A percentile compares a stretch with the other conserved stretches of the same genome.
phyloP scores from a whole-genome alignment of 2,329 filamentous ascomycete genomes.

The Trichoderma sp. region DNA sequence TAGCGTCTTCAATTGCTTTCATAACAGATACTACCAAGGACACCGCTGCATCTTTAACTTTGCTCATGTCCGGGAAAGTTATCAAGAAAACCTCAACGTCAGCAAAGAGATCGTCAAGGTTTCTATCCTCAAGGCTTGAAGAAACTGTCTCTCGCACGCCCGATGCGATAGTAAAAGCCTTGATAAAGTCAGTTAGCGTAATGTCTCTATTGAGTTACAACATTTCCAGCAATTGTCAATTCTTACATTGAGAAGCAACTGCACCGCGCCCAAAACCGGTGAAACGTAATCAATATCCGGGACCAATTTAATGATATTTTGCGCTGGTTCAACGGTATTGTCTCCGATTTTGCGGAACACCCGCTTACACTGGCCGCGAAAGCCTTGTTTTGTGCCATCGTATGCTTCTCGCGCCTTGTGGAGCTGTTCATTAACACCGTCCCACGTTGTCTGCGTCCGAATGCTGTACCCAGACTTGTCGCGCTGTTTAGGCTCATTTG shows the following conservation, averaged over 20 bases:
- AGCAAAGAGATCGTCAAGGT: slow-evolving; percentile 8
- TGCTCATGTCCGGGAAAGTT: slow-evolving; percentile 11
- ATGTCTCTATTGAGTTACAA: neutral
- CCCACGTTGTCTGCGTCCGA: slow-evolving; percentile 13
- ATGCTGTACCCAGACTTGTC: slow-evolving; percentile 14
- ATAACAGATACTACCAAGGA: slow-evolving; percentile 3
- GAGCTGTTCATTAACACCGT: slow-evolving; percentile 16
- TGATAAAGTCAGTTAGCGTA: neutral
- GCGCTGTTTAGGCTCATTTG: neutral
- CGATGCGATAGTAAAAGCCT: slow-evolving; percentile 12
- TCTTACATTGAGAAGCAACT: slow-evolving; percentile 16
- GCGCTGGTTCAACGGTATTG: slow-evolving; percentile 6
- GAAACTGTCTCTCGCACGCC: slow-evolving; percentile 9
- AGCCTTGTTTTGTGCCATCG: slow-evolving; percentile 13
- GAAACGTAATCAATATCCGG: slow-evolving; percentile 19
- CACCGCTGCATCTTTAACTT: slow-evolving; percentile 2
- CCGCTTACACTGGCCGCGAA: slow-evolving; percentile 13
- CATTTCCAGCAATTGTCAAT: neutral
- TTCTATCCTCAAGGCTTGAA: neutral
- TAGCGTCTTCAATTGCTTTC: slow-evolving; percentile 17
- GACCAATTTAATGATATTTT: neutral
- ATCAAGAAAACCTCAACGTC: slow-evolving; percentile 17
- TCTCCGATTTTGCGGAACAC: slow-evolving; percentile 3
- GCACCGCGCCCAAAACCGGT: slow-evolving; percentile 10
- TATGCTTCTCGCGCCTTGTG: slow-evolving; percentile 17